Evolutionary conservation across 2,329 filamentous ascomycete genomes (phyloP).

Genomic region (Nemania bipapillata): DNA sequence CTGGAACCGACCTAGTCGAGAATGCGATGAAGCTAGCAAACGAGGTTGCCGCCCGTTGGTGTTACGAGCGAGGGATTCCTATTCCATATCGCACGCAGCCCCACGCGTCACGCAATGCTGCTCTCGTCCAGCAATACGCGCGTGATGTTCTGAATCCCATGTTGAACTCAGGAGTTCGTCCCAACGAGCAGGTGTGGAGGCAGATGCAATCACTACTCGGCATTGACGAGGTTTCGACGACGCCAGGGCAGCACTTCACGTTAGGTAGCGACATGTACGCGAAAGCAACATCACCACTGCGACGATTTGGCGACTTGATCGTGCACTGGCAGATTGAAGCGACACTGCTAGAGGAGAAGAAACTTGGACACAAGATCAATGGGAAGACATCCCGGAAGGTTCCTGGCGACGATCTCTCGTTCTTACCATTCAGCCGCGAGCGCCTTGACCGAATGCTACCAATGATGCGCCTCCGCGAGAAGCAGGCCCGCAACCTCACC

Average conservation of each 20-base stretch:
- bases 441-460: slow-evolving; percentile 61
- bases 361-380: slow-evolving; percentile 51
- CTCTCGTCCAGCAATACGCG: slow-evolving; percentile 54
- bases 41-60: slow-evolving; percentile 71
- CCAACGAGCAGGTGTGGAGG: slow-evolving; percentile 49
- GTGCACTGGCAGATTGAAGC: slow-evolving; percentile 75
- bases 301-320: slow-evolving; percentile 70
- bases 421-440: slow-evolving; percentile 60
- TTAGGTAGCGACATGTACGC: slow-evolving; percentile 70
- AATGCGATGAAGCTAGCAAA: slow-evolving; percentile 71
- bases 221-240: slow-evolving; percentile 62
- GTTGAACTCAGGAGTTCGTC: slow-evolving; percentile 52
- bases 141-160: slow-evolving; percentile 55
- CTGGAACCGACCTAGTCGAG: slow-evolving; percentile 56
- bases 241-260: slow-evolving; percentile 65
- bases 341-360: slow-evolving; percentile 61
- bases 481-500: slow-evolving; percentile 59
- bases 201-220: slow-evolving; percentile 59
- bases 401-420: slow-evolving; percentile 37
- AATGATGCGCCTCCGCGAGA: slow-evolving; percentile 64
- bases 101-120: slow-evolving; percentile 54
- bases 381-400: slow-evolving; percentile 39
- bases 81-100: slow-evolving; percentile 68
- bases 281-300: slow-evolving; percentile 73
- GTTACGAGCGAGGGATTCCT: slow-evolving; percentile 65